Evolutionary conservation across 2,329 filamentous ascomycete species (phyloP), one percentile per base, ranked within the genome.

Genomic region (Hypocrella siamensis): DNA sequence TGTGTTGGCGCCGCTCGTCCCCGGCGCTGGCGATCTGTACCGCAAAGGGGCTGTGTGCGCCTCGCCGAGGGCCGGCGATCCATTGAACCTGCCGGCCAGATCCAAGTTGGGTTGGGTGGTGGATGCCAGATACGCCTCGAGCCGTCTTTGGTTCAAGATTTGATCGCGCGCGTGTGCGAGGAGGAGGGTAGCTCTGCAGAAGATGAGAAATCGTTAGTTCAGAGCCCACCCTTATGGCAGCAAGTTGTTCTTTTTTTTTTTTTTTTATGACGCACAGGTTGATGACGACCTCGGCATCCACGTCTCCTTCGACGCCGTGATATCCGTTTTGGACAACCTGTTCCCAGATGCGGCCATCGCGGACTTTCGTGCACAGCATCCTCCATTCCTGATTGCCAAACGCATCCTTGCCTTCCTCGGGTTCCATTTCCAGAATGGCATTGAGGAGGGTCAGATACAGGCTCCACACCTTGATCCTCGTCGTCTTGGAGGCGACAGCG

Each of bases 381-480:
- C 83, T 78, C 82, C 86, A 98, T 51, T 83, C 77, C 47, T 81
- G 74, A 32, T 74, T 75, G 4, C 90, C 90, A 58, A 96, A 93
- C 10, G 78, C 70, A 31, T 78, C 72, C 60, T 90, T 93, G 31
- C 88, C 90, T 53, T 94, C 86, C 42, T 93, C 83, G 2, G 81
- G 67, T 34, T 85, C 84, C 48, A 96, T 65, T 47, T 96, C 88
- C 22, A 93, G 65, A 40, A 94, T 79, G 25, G 84, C 80, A 58
- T 94, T 93, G 39, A 96, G 65, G 31, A 94, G 79, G 14, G 86
- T 93, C 41, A 96, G 69, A 52, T 96, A 98, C 46, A 98, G 67
- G 54, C 85, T 93, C 90, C 90, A 98, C 40, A 96, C 79, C 57
- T 96, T 98, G 53, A 93, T 79, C 41, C 86, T 68, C 35, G 83